Percentiles rank a stretch among this genome's conserved stretches.
These are phyloP conservation scores for Zostera marina DNA, from an alignment of 116 monocot genomes.

Conservation along the genomic window DNA sequence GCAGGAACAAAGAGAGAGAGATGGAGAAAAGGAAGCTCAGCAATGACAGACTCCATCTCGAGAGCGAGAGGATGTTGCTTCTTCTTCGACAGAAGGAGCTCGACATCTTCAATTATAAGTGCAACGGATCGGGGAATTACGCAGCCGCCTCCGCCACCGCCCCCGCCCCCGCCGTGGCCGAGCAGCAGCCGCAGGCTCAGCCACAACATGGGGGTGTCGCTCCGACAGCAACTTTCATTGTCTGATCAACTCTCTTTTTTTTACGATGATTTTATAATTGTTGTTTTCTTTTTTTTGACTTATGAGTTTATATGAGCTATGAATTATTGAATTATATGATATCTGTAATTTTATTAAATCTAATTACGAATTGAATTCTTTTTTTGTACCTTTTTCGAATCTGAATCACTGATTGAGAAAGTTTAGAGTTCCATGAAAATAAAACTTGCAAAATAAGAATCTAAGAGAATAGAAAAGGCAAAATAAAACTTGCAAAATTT, in stretches of 20 bases:
- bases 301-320: too few species aligned
- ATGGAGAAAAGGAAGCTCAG: slow-evolving; percentile 45
- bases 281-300: too few species aligned
- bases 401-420: too few species aligned
- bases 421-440: too few species aligned
- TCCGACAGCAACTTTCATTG: not conserved
- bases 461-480: too few species aligned
- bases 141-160: not conserved
- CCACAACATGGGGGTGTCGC: not conserved
- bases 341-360: too few species aligned
- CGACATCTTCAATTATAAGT: slow-evolving; percentile 6
- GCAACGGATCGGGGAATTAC: not conserved
- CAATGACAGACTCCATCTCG: slow-evolving; percentile 40
- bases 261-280: too few species aligned
- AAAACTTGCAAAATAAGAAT: too few species aligned
- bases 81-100: slow-evolving; percentile 64
- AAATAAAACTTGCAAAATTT: too few species aligned
- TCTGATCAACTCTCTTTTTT: not conserved
- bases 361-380: too few species aligned
- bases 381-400: too few species aligned
- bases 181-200: not conserved
- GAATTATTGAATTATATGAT: too few species aligned
- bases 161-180: not conserved
- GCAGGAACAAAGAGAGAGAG: slow-evolving; percentile 61
- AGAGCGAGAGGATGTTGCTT: slow-evolving; percentile 60